Evolutionary conservation across 805 yeast genomes (phyloP).

Genomic region (Torulaspora indica): DNA sequence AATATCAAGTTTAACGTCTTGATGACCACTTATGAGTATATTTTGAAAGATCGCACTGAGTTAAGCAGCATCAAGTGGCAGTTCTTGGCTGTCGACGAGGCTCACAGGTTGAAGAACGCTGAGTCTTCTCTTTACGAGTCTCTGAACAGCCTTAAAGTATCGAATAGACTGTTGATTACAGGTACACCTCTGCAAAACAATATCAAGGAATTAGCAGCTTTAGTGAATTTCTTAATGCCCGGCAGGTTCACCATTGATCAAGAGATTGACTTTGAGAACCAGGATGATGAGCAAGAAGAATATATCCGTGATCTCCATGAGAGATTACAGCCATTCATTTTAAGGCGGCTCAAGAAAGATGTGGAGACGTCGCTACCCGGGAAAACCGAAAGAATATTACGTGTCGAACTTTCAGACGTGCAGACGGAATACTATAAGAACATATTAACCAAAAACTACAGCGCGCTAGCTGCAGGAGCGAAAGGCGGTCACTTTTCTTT

Average conservation of each 20-base stretch:
- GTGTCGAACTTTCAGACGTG: slow-evolving; percentile 91
- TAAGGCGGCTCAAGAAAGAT: slow-evolving; percentile 91
- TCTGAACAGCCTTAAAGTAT: slow-evolving; percentile 70
- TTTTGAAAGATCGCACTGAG: slow-evolving; percentile 78
- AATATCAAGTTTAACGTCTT: slow-evolving; percentile 89
- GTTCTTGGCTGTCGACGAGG: slow-evolving; percentile 96
- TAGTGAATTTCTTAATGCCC: slow-evolving; percentile 93
- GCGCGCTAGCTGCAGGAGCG: slow-evolving; percentile 83
- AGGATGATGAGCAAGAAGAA: slow-evolving; percentile 79
- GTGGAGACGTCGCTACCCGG: slow-evolving; percentile 96
- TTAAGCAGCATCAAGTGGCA: slow-evolving; percentile 90
- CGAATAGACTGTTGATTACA: slow-evolving; percentile 83
- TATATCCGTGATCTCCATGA: slow-evolving; percentile 82
- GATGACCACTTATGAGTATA: slow-evolving; percentile 93
- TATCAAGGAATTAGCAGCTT: slow-evolving; percentile 89
- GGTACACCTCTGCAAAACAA: slow-evolving; percentile 98
- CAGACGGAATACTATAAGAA: slow-evolving; percentile 95
- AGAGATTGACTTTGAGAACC: slow-evolving; percentile 91
- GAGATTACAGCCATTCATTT: slow-evolving; percentile 83
- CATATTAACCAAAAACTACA: slow-evolving; percentile 84
- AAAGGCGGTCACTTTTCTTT: slow-evolving; percentile 76
- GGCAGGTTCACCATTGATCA: slow-evolving; percentile 86
- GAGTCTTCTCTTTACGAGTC: slow-evolving; percentile 92
- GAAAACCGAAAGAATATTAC: slow-evolving; percentile 87
- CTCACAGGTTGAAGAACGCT: slow-evolving; percentile 91